These are phyloP conservation scores for Aspergillus cristatus DNA, from an alignment of 495 filamentous ascomycete species.

Conservation along the genomic window DNA sequence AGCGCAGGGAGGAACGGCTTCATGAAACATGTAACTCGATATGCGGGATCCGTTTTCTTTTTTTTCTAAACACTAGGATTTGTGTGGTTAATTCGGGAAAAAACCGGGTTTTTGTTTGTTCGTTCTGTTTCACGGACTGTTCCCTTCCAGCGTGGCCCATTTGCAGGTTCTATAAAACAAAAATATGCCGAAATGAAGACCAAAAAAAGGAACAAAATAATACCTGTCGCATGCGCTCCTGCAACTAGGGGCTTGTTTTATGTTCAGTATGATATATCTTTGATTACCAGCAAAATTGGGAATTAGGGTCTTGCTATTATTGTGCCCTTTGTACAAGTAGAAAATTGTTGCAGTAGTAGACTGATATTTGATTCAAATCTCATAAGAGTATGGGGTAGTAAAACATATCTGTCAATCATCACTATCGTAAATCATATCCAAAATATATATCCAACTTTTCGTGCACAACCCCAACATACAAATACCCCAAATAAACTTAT, in stretches of 20 bases:
- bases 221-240: constrained; percentile 26
- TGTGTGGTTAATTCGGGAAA: constrained; percentile 17
- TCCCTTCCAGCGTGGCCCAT: constrained; percentile 25
- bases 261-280: constrained; percentile 35
- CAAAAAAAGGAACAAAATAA: constrained; percentile 36
- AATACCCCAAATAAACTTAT: background rate
- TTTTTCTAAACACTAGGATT: constrained; percentile 18
- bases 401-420: background rate
- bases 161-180: constrained; percentile 20
- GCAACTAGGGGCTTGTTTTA: constrained; percentile 29
- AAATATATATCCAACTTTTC: background rate
- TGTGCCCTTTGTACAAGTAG: too few relatives aligned
- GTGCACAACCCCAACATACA: background rate
- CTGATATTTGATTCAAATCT: too few relatives aligned
- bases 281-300: constrained; percentile 29
- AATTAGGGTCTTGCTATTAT: constrained; percentile 12
- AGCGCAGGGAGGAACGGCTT: constrained; percentile 24
- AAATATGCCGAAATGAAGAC: constrained; percentile 28
- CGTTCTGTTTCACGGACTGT: constrained; percentile 22
- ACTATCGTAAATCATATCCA: background rate
- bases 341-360: too few relatives aligned
- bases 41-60: constrained; percentile 26
- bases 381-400: too few relatives aligned
- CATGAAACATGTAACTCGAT: constrained; percentile 38
- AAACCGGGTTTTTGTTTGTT: constrained; percentile 24